Conservation (phyloP, 345 rosid genomes). For the Citrus sp. region DNA sequence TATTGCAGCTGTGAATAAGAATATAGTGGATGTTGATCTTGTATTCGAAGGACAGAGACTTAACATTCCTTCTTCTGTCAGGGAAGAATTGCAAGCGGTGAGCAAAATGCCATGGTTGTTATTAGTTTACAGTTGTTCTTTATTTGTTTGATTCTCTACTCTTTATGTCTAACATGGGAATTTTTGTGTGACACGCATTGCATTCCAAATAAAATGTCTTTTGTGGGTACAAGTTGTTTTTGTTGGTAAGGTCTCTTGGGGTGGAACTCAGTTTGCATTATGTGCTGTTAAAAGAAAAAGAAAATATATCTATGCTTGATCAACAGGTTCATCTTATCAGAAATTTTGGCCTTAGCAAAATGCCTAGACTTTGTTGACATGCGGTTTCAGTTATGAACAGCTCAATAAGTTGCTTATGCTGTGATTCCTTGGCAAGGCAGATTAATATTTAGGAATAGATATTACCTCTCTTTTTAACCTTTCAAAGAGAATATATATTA, state of each 20-base stretch:
- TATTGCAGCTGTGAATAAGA: constrained; percentile 14
- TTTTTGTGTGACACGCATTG: neutral
- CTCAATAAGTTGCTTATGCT: neutral
- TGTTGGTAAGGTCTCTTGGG: neutral
- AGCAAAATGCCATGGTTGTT: neutral
- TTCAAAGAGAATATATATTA: no score
- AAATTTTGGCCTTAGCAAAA: neutral
- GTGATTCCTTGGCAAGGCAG: no score
- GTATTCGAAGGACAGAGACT: constrained; percentile 28
- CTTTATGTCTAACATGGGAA: neutral
- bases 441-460: no score
- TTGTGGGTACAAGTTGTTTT: neutral
- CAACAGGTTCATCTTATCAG: neutral
- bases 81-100: constrained; percentile 14
- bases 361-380: neutral
- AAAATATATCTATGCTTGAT: neutral
- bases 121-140: neutral
- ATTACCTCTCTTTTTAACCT: no score
- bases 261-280: neutral
- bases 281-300: no score
- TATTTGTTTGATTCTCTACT: neutral
- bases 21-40: constrained; percentile 18
- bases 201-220: neutral
- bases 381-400: neutral
- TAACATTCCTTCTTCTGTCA: constrained; percentile 17